phyloP scores from a whole-genome alignment of 2,329 filamentous ascomycete species.

The Penicillium frequentans region DNA sequence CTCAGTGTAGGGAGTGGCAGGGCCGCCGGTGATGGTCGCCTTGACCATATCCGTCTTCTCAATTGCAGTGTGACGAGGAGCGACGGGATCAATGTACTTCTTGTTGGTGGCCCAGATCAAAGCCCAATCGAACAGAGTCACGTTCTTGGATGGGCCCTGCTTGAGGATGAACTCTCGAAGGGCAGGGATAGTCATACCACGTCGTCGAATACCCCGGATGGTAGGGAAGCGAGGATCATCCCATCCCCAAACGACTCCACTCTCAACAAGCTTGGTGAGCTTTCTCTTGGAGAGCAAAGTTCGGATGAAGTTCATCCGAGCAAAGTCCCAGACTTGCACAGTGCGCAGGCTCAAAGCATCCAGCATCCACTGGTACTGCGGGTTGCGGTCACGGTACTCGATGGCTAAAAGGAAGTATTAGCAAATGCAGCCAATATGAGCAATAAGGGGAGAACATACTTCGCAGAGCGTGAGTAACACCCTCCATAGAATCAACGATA shows the following conservation, averaged over 20 bases:
- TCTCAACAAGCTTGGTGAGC: slow-evolving; percentile 51
- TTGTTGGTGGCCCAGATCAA: slow-evolving; percentile 64
- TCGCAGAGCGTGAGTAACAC: slow-evolving; percentile 64
- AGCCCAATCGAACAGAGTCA: slow-evolving; percentile 52
- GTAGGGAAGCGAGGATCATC: slow-evolving; percentile 54
- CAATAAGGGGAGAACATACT: slow-evolving; percentile 25
- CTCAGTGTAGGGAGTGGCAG: slow-evolving; percentile 62
- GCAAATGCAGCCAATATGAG: neutral
- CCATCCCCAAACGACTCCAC: slow-evolving; percentile 52
- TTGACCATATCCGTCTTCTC: slow-evolving; percentile 69
- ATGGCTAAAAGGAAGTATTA: slow-evolving; percentile 39
- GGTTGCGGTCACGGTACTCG: slow-evolving; percentile 56
- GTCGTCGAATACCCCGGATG: slow-evolving; percentile 50
- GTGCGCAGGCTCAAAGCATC: slow-evolving; percentile 47
- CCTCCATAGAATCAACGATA: slow-evolving; percentile 62
- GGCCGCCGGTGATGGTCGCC: slow-evolving; percentile 66
- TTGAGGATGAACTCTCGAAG: slow-evolving; percentile 53
- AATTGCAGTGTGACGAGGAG: slow-evolving; percentile 73
- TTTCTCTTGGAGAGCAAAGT: slow-evolving; percentile 54
- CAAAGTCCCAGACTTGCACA: slow-evolving; percentile 54
- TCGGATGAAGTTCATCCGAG: slow-evolving; percentile 54
- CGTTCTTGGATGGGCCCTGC: slow-evolving; percentile 51
- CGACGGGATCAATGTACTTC: slow-evolving; percentile 76
- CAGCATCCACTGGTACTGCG: slow-evolving; percentile 54
- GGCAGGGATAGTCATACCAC: slow-evolving; percentile 51